A percentile compares a stretch with the other conserved stretches of the same genome.
Evolutionary conservation across 495 filamentous ascomycete genomes (phyloP).

Genomic region (Friedmanniomyces simplex): DNA sequence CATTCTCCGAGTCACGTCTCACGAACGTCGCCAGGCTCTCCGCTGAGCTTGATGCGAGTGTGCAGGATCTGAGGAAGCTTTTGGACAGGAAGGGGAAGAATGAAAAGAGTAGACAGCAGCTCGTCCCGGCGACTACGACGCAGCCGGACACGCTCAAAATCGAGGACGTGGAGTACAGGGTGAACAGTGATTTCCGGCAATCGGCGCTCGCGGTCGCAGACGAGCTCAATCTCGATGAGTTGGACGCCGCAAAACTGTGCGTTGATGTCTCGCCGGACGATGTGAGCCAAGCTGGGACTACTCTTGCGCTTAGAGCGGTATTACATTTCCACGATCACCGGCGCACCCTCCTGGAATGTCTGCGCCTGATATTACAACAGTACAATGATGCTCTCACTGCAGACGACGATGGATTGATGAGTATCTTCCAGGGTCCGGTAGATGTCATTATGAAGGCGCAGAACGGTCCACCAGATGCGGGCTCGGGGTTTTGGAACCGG

Average conservation of each 20-base stretch:
- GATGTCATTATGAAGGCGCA: slow-evolving; percentile 33
- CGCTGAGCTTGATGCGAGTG: slow-evolving; percentile 55
- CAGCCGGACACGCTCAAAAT: slow-evolving; percentile 42
- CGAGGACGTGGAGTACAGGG: slow-evolving; percentile 58
- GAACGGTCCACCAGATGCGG: slow-evolving; percentile 10
- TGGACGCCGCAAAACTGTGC: slow-evolving; percentile 65
- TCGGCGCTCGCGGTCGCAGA: slow-evolving; percentile 69
- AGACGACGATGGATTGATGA: slow-evolving; percentile 47
- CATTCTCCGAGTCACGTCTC: slow-evolving; percentile 50
- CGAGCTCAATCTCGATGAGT: slow-evolving; percentile 77
- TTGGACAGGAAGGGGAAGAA: slow-evolving; percentile 65
- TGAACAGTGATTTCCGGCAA: slow-evolving; percentile 82
- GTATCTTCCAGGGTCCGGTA: slow-evolving; percentile 30
- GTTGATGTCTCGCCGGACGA: slow-evolving; percentile 30
- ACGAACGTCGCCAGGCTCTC: slow-evolving; percentile 53
- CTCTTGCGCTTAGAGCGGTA: slow-evolving; percentile 28
- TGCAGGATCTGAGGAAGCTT: slow-evolving; percentile 63
- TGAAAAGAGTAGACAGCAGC: slow-evolving; percentile 51
- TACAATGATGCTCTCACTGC: slow-evolving; percentile 52
- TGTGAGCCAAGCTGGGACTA: not conserved
- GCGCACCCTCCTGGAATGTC: slow-evolving; percentile 66
- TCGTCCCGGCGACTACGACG: slow-evolving; percentile 37
- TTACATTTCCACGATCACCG: slow-evolving; percentile 77
- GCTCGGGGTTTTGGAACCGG: slow-evolving; percentile 46
- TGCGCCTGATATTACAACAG: slow-evolving; percentile 38